A percentile compares a stretch with the other conserved stretches of the same genome.
Conservation (phyloP, 768 basidiomycete genomes). For the Grammothele lineata region DNA sequence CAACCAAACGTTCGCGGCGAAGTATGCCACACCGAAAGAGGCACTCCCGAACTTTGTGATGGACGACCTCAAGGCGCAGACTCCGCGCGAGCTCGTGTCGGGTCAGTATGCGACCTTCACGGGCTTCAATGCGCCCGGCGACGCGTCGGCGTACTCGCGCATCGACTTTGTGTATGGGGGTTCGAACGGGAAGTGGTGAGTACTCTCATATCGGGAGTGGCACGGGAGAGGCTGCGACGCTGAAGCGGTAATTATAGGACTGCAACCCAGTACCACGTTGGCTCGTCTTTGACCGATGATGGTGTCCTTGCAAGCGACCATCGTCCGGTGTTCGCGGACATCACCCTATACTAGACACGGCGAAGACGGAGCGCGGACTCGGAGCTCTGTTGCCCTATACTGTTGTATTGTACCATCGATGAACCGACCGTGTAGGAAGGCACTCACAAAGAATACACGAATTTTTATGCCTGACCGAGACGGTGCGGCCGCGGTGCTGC, state of each 20-base stretch:
- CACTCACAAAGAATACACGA: not conserved
- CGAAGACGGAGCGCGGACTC: not conserved
- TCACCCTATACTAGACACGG: slow-evolving; percentile 24
- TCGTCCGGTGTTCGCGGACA: slow-evolving; percentile 47
- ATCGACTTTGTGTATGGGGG: slow-evolving; percentile 56
- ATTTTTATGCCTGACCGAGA: slow-evolving; percentile 5
- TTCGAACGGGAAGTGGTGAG: slow-evolving; percentile 42
- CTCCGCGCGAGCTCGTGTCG: slow-evolving; percentile 38
- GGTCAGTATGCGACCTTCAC: slow-evolving; percentile 50
- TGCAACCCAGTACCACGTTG: slow-evolving; percentile 35
- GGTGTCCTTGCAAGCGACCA: slow-evolving; percentile 54
- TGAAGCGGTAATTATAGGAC: slow-evolving; percentile 28
- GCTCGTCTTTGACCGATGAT: slow-evolving; percentile 41
- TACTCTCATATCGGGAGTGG: slow-evolving; percentile 23
- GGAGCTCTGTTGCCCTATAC: not conserved
- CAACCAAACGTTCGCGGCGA: slow-evolving; percentile 38
- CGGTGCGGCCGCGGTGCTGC: slow-evolving; percentile 6
- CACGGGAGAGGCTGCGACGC: not conserved
- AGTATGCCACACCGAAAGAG: slow-evolving; percentile 33
- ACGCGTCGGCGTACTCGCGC: slow-evolving; percentile 33
- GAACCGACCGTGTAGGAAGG: not conserved
- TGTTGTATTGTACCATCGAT: slow-evolving; percentile 4
- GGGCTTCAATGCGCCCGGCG: slow-evolving; percentile 40
- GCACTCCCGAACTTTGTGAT: slow-evolving; percentile 35
- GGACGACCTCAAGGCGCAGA: slow-evolving; percentile 40